Conservation (phyloP, 2,329 filamentous ascomycete species). For the Lachnellula hyalina region DNA sequence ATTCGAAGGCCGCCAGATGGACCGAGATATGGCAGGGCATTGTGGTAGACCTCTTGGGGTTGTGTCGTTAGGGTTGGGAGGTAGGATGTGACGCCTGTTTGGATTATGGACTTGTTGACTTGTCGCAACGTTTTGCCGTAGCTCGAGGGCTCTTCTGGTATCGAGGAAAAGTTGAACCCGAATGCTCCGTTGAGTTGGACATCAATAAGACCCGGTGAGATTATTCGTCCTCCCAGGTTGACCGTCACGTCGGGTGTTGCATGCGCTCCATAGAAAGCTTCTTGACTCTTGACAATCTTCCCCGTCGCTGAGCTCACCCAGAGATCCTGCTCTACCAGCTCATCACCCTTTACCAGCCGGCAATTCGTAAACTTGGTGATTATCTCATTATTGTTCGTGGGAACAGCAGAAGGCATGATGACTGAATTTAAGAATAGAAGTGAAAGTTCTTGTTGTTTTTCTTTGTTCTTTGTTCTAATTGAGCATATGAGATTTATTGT, state of each 20-base stretch:
- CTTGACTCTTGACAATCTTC: constrained; percentile 70
- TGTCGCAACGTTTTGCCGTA: constrained; percentile 69
- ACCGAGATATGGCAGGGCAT: constrained; percentile 70
- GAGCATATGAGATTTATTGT: background rate
- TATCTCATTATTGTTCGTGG: constrained; percentile 38
- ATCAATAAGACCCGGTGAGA: constrained; percentile 84
- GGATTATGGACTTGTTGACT: constrained; percentile 65
- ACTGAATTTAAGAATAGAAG: background rate
- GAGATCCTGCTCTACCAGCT: constrained; percentile 70
- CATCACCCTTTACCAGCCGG: constrained; percentile 62
- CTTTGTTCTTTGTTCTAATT: background rate
- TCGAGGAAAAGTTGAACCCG: constrained; percentile 84
- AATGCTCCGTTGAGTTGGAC: constrained; percentile 89
- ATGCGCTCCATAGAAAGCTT: constrained; percentile 62
- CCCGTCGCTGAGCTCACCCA: constrained; percentile 81
- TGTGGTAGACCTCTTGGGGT: constrained; percentile 73
- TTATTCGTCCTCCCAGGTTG: constrained; percentile 75
- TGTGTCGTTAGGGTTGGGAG: constrained; percentile 82
- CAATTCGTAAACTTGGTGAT: constrained; percentile 91
- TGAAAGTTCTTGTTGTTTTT: background rate
- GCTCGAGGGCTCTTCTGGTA: constrained; percentile 59
- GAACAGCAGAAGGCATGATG: constrained; percentile 36
- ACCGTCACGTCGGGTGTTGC: constrained; percentile 67
- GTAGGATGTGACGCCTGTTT: constrained; percentile 83
- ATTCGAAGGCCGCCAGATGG: constrained; percentile 59